phyloP scores from a whole-genome alignment of 116 monocot genomes.

The Zostera marina region DNA sequence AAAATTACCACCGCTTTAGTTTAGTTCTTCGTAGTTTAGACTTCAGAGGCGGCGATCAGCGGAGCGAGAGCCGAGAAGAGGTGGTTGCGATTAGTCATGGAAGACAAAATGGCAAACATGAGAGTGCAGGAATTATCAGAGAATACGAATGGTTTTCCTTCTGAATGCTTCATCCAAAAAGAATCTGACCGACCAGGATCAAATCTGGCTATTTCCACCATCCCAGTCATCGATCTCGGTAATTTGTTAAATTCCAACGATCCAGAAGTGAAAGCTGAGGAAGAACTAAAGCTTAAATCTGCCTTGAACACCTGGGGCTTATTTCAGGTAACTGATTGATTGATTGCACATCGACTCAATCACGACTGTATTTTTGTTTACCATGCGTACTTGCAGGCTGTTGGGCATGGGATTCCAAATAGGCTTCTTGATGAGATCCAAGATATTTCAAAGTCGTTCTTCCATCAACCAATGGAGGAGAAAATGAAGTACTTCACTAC shows the following conservation, averaged over 20 bases:
- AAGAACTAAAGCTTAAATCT: constrained; percentile 13
- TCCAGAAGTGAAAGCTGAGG: constrained; percentile 2
- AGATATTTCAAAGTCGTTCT: constrained; percentile 14
- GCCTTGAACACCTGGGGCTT: constrained; percentile 20
- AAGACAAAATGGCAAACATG: background rate
- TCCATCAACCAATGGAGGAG: constrained; percentile 27
- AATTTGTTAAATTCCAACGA: background rate
- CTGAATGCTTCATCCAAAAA: background rate
- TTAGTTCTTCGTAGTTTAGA: too few relatives aligned
- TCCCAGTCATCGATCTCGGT: background rate
- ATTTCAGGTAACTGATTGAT: constrained; percentile 13
- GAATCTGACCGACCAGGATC: background rate
- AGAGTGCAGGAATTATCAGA: background rate
- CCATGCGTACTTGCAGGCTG: constrained; percentile 13
- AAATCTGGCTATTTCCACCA: background rate
- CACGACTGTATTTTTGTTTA: background rate
- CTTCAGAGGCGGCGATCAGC: too few relatives aligned
- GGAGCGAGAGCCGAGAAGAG: too few relatives aligned
- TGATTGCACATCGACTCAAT: background rate
- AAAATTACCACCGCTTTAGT: too few relatives aligned
- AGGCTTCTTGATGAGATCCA: constrained; percentile 28
- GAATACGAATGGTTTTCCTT: background rate
- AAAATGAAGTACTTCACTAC: constrained; percentile 22
- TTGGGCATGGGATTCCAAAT: constrained; percentile 21
- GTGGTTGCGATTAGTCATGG: background rate